These are phyloP conservation scores for Tulasnella sp. DNA, from an alignment of 768 basidiomycete genomes.

Conservation along the genomic window DNA sequence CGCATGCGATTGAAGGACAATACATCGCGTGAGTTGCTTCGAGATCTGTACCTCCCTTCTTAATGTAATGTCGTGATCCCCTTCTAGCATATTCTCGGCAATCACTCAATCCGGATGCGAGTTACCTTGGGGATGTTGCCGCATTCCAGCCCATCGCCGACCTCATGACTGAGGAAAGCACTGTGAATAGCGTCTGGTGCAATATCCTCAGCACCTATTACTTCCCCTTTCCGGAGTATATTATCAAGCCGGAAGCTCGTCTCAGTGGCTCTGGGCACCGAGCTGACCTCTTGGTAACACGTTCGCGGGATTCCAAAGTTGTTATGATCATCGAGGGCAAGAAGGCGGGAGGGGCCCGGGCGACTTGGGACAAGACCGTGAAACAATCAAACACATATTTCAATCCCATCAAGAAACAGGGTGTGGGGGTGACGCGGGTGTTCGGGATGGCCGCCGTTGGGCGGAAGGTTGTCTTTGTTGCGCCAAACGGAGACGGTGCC, in stretches of 20 bases:
- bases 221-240: conserved; percentile 9
- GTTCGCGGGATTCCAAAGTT: background rate
- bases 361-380: background rate
- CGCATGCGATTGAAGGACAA: background rate
- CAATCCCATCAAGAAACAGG: background rate
- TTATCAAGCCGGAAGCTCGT: background rate
- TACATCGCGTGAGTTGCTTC: background rate
- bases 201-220: background rate
- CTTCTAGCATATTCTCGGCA: background rate
- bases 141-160: background rate
- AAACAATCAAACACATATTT: background rate
- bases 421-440: background rate
- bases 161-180: conserved; percentile 9
- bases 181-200: background rate
- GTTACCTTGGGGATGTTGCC: background rate
- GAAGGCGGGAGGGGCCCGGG: background rate
- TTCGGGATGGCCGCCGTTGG: background rate
- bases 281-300: background rate
- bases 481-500: background rate
- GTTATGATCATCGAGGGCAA: background rate
- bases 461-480: conserved; percentile 1
- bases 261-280: background rate
- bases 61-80: background rate
- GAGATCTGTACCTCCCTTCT: background rate
- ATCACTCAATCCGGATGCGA: background rate